Conservation (phyloP, 106 monocot genomes). For the Dioscorea dumetorum region DNA sequence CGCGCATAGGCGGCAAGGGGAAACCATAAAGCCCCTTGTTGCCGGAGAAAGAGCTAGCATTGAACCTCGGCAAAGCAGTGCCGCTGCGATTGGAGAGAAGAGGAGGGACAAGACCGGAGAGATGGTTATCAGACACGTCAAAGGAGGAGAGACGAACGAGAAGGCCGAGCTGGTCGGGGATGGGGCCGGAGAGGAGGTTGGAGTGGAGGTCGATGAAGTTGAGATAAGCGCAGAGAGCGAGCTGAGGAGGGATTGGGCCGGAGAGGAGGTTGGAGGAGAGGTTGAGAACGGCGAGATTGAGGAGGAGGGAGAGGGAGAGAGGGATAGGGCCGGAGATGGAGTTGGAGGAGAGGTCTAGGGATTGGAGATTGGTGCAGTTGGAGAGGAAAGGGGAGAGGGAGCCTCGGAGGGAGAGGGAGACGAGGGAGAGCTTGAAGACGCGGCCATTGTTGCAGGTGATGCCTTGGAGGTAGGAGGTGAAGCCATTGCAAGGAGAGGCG, state of each 20-base stretch:
- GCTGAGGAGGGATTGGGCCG: slow-evolving; percentile 55
- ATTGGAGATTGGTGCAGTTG: slow-evolving; percentile 64
- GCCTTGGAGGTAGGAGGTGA: slow-evolving; percentile 56
- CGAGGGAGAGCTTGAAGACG: slow-evolving; percentile 61
- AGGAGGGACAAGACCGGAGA: slow-evolving; percentile 38
- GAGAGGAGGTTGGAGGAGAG: slow-evolving; percentile 60
- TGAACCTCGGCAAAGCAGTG: slow-evolving; percentile 30
- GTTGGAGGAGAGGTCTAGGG: slow-evolving; percentile 76
- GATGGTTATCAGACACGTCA: slow-evolving; percentile 50
- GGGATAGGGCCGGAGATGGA: slow-evolving; percentile 47
- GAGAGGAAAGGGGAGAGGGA: slow-evolving; percentile 38
- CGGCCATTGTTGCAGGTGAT: slow-evolving; percentile 82
- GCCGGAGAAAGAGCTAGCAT: slow-evolving; percentile 54
- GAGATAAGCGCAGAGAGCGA: slow-evolving; percentile 63
- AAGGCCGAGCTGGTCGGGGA: slow-evolving; percentile 50
- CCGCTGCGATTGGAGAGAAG: slow-evolving; percentile 33
- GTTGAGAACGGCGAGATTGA: slow-evolving; percentile 76
- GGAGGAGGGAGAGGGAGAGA: slow-evolving; percentile 28
- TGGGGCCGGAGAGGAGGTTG: slow-evolving; percentile 44
- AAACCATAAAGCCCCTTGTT: slow-evolving; percentile 56
- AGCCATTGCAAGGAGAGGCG: slow-evolving; percentile 55
- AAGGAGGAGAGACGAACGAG: slow-evolving; percentile 49
- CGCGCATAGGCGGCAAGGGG: slow-evolving; percentile 33
- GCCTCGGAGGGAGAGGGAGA: slow-evolving; percentile 34
- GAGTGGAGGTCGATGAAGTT: slow-evolving; percentile 79